Base-by-base conservation (phyloP, 202 grass and related monocot species). In the Zizania palustris region DNA sequence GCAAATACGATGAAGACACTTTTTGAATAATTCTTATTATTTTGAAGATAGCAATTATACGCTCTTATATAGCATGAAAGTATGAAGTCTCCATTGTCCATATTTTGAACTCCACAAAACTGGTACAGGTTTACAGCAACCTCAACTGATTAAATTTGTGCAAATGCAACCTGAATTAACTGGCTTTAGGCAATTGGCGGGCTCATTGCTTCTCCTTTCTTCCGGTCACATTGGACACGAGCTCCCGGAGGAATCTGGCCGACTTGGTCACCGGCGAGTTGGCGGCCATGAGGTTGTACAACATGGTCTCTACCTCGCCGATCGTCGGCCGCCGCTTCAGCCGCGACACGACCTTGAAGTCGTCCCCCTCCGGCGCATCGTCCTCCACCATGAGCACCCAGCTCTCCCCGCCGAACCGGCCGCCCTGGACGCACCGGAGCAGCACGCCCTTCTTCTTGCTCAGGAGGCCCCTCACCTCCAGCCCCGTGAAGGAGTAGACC, bases 201-300 rank as follows among this genome's bases (percentile, higher is more conserved):
- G 15, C 11, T 82, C 50, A 88, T 63, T 79, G 42, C 4, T 79
- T 86, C 0, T 9, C 69, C 51, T 83, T 95, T 34, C 43, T 86
- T 40, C 86, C 81, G 2, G 91, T 92, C 2, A 90, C 91, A 85
- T 81, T 97, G 80, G 84, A 90, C 9, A 89, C 94, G 34, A 97
- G 63, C 68, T 88, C 87, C 44, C 84, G 66, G 28, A 94, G 58
- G 76, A 93, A 97, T 73, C 83, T 92, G 3, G 92, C 88, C 5
- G 91, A 92, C 68, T 94, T 97, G 54, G 94, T 97, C 50, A 97
- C 88, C 21, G 87, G 94, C 22, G 94, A 97, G 85, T 97, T 97
- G 60, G 89, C 87, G 19, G 91, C 94, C 94, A 97, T 92, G 38
- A 94, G 77, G 63, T 97, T 97, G 71, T 94, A 97, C 87, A 97